Conservation (phyloP, 1,139 yeast genomes). For the Yamadazyma siamensis region DNA sequence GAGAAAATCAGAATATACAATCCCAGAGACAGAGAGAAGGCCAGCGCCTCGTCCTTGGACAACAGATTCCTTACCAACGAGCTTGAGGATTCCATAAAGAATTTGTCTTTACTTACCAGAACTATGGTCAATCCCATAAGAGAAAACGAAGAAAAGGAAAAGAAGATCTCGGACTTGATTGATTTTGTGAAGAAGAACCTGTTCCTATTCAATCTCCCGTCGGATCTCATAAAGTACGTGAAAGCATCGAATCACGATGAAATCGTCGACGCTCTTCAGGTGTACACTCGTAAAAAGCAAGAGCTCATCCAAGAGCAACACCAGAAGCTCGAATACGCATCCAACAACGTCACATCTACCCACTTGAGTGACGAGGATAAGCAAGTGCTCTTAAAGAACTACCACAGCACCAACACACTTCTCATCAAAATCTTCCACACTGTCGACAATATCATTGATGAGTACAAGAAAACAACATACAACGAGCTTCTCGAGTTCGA, state of each 20-base stretch:
- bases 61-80: conserved; percentile 25
- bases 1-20: conserved; percentile 38
- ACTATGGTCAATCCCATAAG: conserved; percentile 73
- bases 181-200: conserved; percentile 61
- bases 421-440: conserved; percentile 55
- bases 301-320: conserved; percentile 17
- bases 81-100: conserved; percentile 43
- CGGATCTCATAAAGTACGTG: conserved; percentile 50
- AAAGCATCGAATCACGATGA: conserved; percentile 64
- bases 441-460: conserved; percentile 60
- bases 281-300: conserved; percentile 40
- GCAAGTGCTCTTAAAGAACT: conserved; percentile 21
- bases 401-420: conserved; percentile 37
- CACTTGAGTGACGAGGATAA: conserved; percentile 12
- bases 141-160: conserved; percentile 59
- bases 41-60: too few relatives aligned
- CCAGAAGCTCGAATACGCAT: conserved; percentile 11
- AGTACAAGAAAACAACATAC: conserved; percentile 65
- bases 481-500: conserved; percentile 47
- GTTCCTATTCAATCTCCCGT: conserved; percentile 72
- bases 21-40: conserved; percentile 24
- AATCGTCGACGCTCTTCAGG: conserved; percentile 65
- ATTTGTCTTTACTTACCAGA: conserved; percentile 57
- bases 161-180: conserved; percentile 56
- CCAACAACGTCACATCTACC: background rate